These are phyloP conservation scores for Rhizophagus sp. DNA, from an alignment of 192 early-diverging fungal genomes.

Conservation along the genomic window DNA sequence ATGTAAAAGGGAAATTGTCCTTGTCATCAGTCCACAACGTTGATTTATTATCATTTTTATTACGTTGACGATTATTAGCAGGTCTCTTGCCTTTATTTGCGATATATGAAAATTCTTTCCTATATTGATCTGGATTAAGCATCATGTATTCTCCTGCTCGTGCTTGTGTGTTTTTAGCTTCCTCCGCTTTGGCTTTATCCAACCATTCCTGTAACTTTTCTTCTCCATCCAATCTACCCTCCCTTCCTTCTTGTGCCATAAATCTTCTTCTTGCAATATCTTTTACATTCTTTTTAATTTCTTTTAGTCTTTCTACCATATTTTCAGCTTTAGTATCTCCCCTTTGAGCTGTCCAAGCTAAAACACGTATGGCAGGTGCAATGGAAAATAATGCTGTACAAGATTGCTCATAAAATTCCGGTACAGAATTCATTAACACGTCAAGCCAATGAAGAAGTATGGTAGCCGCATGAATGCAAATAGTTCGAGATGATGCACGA, in stretches of 20 bases:
- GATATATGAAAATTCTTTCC: constrained; percentile 4
- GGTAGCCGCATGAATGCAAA: constrained; percentile 30
- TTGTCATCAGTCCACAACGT: neutral
- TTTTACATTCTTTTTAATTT: constrained; percentile 24
- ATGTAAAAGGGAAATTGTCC: constrained; percentile 21
- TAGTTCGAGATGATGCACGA: constrained; percentile 25
- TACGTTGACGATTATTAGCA: neutral
- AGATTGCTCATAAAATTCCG: constrained; percentile 29
- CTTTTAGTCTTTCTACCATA: constrained; percentile 28
- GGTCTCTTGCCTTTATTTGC: neutral
- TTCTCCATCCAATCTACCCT: constrained; percentile 30
- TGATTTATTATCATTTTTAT: neutral
- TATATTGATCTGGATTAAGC: constrained; percentile 11
- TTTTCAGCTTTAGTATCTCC: constrained; percentile 24
- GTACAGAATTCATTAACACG: constrained; percentile 23
- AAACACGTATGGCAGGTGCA: constrained; percentile 28
- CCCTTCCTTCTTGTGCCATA: neutral
- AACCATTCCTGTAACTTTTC: constrained; percentile 17
- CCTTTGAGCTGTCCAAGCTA: constrained; percentile 29
- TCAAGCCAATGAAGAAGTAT: constrained; percentile 33
- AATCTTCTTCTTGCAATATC: constrained; percentile 28
- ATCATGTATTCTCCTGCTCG: neutral
- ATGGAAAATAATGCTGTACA: constrained; percentile 27
- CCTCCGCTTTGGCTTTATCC: neutral
- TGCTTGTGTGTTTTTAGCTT: constrained; percentile 18